Conservation (phyloP, 306 rosid genomes). For the Cucurbita moschata region DNA sequence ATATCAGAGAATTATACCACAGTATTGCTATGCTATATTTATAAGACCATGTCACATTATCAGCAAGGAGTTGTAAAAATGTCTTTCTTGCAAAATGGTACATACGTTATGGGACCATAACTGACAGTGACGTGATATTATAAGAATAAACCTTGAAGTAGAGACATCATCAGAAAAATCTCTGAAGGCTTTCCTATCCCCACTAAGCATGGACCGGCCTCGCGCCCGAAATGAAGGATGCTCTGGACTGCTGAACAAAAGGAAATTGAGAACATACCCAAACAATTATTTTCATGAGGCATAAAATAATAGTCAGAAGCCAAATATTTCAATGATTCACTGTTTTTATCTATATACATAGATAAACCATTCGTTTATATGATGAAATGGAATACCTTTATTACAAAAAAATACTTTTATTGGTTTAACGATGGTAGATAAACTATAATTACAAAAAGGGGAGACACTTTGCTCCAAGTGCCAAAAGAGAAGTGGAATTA, state of each 20-base stretch:
- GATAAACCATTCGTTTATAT: too few species aligned
- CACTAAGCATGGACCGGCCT: slow-evolving; percentile 89
- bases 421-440: background rate
- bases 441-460: background rate
- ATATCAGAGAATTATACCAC: background rate
- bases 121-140: background rate
- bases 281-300: background rate
- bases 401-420: background rate
- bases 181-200: slow-evolving; percentile 70
- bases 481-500: background rate
- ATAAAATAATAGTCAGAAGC: background rate
- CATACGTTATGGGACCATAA: background rate
- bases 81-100: background rate
- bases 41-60: background rate
- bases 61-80: background rate
- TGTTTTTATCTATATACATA: too few species aligned
- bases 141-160: slow-evolving; percentile 58
- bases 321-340: background rate
- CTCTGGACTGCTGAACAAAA: slow-evolving; percentile 54
- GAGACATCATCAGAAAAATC: slow-evolving; percentile 78
- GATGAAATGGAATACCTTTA: background rate
- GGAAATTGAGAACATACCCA: background rate
- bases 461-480: background rate
- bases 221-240: slow-evolving; percentile 86
- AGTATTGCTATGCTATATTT: background rate